These are phyloP conservation scores for Fraxinus latifolia DNA, from an alignment of 305 asterid genomes.

Conservation along the genomic window DNA sequence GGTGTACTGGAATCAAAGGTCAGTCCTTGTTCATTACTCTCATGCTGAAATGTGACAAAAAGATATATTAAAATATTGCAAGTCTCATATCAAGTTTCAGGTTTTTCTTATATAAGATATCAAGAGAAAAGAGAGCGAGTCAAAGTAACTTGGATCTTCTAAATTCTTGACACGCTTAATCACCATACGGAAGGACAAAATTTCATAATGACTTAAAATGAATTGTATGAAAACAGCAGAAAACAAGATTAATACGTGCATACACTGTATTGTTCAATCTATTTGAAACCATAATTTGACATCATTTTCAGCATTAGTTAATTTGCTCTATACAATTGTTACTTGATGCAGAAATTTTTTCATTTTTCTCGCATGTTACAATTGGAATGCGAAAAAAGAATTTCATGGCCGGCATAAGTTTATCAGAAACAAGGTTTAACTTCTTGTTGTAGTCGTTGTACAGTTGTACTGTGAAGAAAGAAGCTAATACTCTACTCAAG, in stretches of 20 bases:
- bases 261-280: neutral
- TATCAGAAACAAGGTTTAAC: neutral
- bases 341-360: neutral
- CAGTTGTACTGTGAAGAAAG: neutral
- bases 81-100: conserved; percentile 6
- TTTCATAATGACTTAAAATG: neutral
- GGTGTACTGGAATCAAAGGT: conserved; percentile 51
- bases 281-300: conserved; percentile 3
- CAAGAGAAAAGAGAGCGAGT: neutral
- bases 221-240: neutral
- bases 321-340: neutral
- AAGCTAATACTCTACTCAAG: neutral
- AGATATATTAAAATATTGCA: conserved; percentile 1
- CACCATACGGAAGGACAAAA: neutral
- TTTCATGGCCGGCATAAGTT: neutral
- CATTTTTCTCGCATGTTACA: neutral
- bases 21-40: conserved; percentile 39
- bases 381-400: neutral
- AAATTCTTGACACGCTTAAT: conserved; percentile 13
- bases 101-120: conserved; percentile 5
- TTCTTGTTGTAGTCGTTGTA: neutral
- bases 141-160: conserved; percentile 11
- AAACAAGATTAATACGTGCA: neutral
- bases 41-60: conserved; percentile 43
- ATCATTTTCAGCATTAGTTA: neutral